phyloP scores from a whole-genome alignment of 2,329 filamentous ascomycete genomes.

The Davidsoniella eucalypti region DNA sequence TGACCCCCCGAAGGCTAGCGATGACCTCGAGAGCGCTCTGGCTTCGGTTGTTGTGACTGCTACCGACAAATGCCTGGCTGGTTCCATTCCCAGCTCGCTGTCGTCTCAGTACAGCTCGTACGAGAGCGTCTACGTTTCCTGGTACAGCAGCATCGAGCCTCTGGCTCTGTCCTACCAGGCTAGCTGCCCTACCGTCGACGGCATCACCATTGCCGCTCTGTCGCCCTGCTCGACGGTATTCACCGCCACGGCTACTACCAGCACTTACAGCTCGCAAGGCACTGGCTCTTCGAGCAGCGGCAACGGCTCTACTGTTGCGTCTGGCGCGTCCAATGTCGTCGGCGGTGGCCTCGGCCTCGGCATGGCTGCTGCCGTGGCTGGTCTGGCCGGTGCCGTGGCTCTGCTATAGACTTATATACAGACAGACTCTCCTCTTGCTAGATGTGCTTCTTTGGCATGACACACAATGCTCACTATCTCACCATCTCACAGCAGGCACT shows the following conservation, averaged over 20 bases:
- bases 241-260: not conserved
- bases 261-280: not conserved
- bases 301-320: not conserved
- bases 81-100: constrained; percentile 18
- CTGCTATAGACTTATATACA: constrained; percentile 1
- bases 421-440: not conserved
- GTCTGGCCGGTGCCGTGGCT: constrained; percentile 18
- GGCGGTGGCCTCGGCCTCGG: constrained; percentile 7
- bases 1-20: constrained; percentile 10
- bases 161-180: constrained; percentile 11
- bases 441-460: not conserved
- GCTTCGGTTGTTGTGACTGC: constrained; percentile 16
- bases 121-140: constrained; percentile 18
- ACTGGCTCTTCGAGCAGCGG: not conserved
- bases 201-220: not conserved
- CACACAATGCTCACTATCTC: too few relatives aligned
- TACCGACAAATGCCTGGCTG: constrained; percentile 21
- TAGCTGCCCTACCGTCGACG: constrained; percentile 6
- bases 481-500: not conserved
- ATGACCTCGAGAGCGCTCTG: constrained; percentile 13
- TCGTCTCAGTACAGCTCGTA: constrained; percentile 20
- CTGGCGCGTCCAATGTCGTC: not conserved
- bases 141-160: constrained; percentile 19
- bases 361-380: constrained; percentile 16
- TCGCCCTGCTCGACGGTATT: constrained; percentile 9